Evolutionary conservation across 2,329 filamentous ascomycete genomes (phyloP).

Genomic region (Acephala macrosclerotiorum): DNA sequence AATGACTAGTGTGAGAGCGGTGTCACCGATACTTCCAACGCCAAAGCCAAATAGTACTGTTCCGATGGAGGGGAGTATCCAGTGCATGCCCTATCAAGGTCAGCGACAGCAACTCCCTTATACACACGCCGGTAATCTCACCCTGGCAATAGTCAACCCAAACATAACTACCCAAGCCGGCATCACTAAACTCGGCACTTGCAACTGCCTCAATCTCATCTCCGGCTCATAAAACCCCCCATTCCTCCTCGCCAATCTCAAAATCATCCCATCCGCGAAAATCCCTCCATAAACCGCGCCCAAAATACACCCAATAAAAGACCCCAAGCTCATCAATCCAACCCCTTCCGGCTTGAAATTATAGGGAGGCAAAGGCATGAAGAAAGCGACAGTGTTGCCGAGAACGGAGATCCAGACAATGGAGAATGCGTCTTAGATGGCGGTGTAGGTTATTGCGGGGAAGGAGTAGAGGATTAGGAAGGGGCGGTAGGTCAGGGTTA

Average conservation of each 20-base stretch:
- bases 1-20: background rate
- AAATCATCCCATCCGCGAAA: constrained; percentile 1
- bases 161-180: background rate
- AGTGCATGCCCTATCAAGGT: background rate
- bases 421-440: background rate
- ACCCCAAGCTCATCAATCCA: background rate
- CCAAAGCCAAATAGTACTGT: background rate
- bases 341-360: background rate
- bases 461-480: background rate
- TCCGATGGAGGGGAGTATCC: background rate
- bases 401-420: background rate
- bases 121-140: background rate
- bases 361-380: background rate
- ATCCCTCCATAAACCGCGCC: background rate
- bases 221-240: background rate
- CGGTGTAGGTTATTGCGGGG: background rate
- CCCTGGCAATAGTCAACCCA: background rate
- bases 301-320: background rate
- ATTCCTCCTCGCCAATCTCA: background rate
- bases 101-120: background rate
- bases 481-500: background rate
- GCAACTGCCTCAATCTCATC: background rate
- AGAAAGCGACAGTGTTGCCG: background rate
- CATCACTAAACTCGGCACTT: background rate
- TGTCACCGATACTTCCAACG: background rate